These are phyloP conservation scores for Gliomastix tumulicola DNA, from an alignment of 2,329 filamentous ascomycete species.

Conservation along the genomic window DNA sequence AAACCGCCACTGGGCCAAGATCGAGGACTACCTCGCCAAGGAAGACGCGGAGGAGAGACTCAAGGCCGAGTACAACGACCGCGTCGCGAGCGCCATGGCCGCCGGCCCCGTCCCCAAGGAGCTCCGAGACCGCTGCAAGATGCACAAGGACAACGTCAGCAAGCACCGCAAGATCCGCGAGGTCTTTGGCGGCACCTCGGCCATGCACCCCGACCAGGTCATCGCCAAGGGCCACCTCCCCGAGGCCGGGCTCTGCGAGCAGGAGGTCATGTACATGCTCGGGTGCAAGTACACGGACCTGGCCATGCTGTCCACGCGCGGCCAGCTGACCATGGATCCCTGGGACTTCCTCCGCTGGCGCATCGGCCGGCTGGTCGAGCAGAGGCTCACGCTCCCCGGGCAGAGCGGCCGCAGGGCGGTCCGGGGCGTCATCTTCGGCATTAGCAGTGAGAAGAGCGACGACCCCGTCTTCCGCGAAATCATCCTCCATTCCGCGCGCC, in stretches of 20 bases:
- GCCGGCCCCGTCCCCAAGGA: conserved; percentile 3
- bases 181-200: conserved; percentile 16
- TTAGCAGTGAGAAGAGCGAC: conserved; percentile 7
- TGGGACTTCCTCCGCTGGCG: conserved; percentile 30
- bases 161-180: conserved; percentile 24
- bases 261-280: conserved; percentile 25
- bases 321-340: conserved; percentile 24
- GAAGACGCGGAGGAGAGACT: conserved; percentile 12
- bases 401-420: conserved; percentile 1
- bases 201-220: conserved; percentile 26
- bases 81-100: background rate
- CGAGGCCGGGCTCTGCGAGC: conserved; percentile 19
- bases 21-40: conserved; percentile 17
- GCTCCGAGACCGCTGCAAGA: conserved; percentile 9
- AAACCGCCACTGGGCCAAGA: conserved; percentile 18
- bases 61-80: conserved; percentile 6
- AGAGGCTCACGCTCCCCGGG: background rate
- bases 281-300: conserved; percentile 24
- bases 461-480: conserved; percentile 19
- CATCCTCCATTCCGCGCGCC: conserved; percentile 16
- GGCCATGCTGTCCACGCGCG: conserved; percentile 10
- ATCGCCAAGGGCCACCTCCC: conserved; percentile 23
- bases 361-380: conserved; percentile 11
- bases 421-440: conserved; percentile 7
- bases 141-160: conserved; percentile 20